These are phyloP conservation scores for Epichloe scottii DNA, from an alignment of 2,329 filamentous ascomycete species.

Conservation along the genomic window DNA sequence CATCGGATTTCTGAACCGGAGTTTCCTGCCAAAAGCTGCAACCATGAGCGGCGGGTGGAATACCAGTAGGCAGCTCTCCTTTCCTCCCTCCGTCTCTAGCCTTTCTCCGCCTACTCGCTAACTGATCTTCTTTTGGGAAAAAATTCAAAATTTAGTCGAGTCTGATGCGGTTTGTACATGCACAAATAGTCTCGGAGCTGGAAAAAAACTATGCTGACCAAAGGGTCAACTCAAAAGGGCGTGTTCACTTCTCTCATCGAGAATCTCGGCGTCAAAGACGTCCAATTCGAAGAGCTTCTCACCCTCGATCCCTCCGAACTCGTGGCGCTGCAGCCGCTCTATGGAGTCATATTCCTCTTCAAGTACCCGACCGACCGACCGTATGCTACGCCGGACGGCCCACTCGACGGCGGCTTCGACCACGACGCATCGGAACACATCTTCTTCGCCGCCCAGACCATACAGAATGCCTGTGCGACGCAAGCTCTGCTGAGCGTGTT, in stretches of 20 bases:
- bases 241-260: constrained; percentile 97
- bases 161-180: constrained; percentile 67
- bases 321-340: constrained; percentile 60
- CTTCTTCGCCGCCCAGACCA: constrained; percentile 95
- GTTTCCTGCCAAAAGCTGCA: background rate
- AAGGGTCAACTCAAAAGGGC: constrained; percentile 35
- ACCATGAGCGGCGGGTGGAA: constrained; percentile 80
- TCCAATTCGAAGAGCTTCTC: constrained; percentile 95
- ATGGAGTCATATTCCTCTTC: constrained; percentile 98
- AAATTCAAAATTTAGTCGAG: constrained; percentile 49
- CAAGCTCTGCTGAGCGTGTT: constrained; percentile 88
- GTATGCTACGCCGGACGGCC: constrained; percentile 47
- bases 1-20: too few relatives aligned
- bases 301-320: constrained; percentile 70
- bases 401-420: constrained; percentile 75
- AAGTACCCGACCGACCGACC: constrained; percentile 71
- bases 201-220: background rate
- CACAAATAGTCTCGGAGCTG: background rate
- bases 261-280: constrained; percentile 75
- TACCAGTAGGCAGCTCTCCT: constrained; percentile 48
- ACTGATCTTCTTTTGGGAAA: background rate
- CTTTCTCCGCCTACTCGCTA: background rate
- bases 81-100: background rate
- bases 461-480: constrained; percentile 96
- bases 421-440: constrained; percentile 58